A percentile compares a stretch with the other conserved stretches of the same genome.
Evolutionary conservation across 192 early-diverging fungal species (phyloP).

Genomic region (Spizellomyces sp.): DNA sequence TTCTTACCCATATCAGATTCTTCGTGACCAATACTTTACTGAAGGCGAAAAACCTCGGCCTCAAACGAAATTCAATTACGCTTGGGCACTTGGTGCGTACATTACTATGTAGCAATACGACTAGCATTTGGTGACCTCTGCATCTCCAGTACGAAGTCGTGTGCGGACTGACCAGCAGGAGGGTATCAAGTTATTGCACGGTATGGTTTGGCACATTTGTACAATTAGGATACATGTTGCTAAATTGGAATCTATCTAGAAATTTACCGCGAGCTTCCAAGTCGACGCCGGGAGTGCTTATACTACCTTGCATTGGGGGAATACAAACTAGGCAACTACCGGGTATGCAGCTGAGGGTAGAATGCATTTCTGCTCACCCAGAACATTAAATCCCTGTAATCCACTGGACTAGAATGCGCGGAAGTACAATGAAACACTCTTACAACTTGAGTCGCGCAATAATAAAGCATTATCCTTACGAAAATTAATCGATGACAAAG

Average conservation of each 20-base stretch:
- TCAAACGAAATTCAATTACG: constrained; percentile 97
- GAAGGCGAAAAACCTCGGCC: constrained; percentile 66
- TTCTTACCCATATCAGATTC: constrained; percentile 2
- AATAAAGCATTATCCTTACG: constrained; percentile 73
- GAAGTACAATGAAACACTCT: constrained; percentile 78
- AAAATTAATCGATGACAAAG: constrained; percentile 79
- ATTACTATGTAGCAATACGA: neutral
- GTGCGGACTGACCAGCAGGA: constrained; percentile 67
- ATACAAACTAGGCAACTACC: constrained; percentile 89
- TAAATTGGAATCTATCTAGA: constrained; percentile 51
- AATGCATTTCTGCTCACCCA: too few species aligned
- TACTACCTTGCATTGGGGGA: constrained; percentile 93
- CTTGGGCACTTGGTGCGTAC: constrained; percentile 83
- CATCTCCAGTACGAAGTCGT: constrained; percentile 47
- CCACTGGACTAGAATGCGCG: constrained; percentile 52
- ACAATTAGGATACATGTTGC: neutral
- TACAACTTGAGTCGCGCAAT: constrained; percentile 84
- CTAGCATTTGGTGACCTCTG: neutral
- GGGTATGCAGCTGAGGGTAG: constrained; percentile 33
- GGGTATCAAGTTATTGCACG: constrained; percentile 77
- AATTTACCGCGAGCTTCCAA: constrained; percentile 80
- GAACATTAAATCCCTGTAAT: neutral
- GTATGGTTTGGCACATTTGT: constrained; percentile 37
- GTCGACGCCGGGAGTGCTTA: constrained; percentile 89
- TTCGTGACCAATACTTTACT: constrained; percentile 45